These are phyloP conservation scores for Parietaria judaica DNA, from an alignment of 306 rosid species.

Conservation along the genomic window DNA sequence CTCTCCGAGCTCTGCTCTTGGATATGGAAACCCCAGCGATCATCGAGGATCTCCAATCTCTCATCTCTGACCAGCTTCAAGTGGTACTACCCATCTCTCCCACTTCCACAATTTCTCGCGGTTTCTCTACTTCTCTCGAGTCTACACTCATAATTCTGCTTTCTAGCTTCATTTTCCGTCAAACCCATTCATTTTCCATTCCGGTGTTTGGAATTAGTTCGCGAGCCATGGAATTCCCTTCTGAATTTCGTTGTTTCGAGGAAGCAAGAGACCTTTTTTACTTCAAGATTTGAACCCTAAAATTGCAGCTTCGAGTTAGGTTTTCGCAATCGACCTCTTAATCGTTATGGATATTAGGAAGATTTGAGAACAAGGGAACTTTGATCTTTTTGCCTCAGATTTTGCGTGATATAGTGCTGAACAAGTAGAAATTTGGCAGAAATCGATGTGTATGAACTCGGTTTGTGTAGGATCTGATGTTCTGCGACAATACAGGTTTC, in stretches of 20 bases:
- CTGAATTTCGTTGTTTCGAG: background rate
- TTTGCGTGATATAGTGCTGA: background rate
- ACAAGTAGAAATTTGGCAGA: background rate
- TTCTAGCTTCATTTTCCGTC: background rate
- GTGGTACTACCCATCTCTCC: slow-evolving; percentile 42
- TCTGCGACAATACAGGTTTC: slow-evolving; percentile 51
- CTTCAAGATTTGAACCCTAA: background rate
- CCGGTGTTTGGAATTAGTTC: background rate
- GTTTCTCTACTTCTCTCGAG: background rate
- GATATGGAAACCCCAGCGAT: slow-evolving; percentile 61
- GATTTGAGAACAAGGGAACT: background rate
- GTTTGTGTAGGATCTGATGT: background rate
- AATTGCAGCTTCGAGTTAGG: background rate
- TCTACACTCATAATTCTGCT: background rate
- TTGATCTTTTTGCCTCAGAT: background rate
- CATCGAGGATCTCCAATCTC: slow-evolving; percentile 52
- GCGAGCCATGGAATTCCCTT: background rate
- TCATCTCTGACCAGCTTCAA: slow-evolving; percentile 73
- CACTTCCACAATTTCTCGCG: background rate
- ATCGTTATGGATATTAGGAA: background rate
- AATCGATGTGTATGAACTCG: too few relatives aligned
- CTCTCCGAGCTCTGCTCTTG: slow-evolving; percentile 18
- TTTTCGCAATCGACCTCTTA: background rate
- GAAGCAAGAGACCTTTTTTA: background rate
- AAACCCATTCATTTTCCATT: background rate